Percentiles rank a stretch among this genome's conserved stretches.
These are phyloP conservation scores for Ustilago lituana DNA, from an alignment of 1,284 basidiomycete species.

Conservation along the genomic window DNA sequence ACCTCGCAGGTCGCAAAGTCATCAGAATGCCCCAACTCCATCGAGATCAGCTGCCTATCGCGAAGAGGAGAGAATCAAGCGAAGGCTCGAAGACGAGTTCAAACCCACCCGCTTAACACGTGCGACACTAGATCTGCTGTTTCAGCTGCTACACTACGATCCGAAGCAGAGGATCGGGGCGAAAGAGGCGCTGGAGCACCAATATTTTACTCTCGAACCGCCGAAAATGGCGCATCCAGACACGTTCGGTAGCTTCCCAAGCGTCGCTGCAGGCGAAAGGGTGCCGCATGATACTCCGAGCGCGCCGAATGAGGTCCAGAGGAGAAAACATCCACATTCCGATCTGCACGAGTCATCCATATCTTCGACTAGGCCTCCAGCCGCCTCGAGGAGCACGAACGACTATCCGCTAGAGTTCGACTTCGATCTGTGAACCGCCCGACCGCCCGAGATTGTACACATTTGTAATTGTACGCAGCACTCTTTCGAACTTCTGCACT, in stretches of 20 bases:
- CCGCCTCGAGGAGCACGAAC: too few species aligned
- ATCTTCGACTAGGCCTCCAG: too few species aligned
- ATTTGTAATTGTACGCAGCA: too few species aligned
- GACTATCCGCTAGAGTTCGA: constrained; percentile 41
- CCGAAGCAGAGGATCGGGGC: constrained; percentile 84
- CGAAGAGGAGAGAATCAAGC: constrained; percentile 29
- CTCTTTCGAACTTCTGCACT: too few species aligned
- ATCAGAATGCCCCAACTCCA: not conserved
- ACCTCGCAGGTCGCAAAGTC: not conserved
- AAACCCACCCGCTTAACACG: constrained; percentile 71
- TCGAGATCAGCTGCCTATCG: not conserved
- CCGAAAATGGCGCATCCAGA: constrained; percentile 97
- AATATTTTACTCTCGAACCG: constrained; percentile 86
- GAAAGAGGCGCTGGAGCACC: constrained; percentile 86
- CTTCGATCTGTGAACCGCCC: constrained; percentile 6
- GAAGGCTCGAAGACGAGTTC: constrained; percentile 73
- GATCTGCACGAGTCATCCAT: not conserved
- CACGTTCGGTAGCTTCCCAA: constrained; percentile 94
- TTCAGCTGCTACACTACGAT: constrained; percentile 85
- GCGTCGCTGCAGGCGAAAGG: constrained; percentile 93
- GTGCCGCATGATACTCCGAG: not conserved
- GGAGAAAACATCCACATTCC: not conserved
- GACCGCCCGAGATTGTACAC: too few species aligned
- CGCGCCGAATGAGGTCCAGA: constrained; percentile 5
- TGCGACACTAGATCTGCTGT: constrained; percentile 84